A percentile compares a stretch with the other conserved stretches of the same genome.
These are phyloP conservation scores for Cyberlindnera mississippiensis DNA, from an alignment of 805 yeast genomes.

Conservation along the genomic window DNA sequence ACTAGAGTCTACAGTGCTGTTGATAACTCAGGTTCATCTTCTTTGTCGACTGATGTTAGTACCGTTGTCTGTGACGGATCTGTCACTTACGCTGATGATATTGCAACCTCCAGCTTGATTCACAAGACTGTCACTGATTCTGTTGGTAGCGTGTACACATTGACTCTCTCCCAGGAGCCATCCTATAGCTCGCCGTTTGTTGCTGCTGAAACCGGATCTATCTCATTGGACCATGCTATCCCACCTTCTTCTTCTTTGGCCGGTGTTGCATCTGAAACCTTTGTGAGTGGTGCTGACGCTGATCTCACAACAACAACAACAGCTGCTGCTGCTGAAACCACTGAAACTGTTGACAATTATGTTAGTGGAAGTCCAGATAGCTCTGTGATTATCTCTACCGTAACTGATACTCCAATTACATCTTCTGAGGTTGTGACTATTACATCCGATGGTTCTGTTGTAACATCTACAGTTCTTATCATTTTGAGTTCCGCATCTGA, in stretches of 20 bases:
- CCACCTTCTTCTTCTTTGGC: not conserved
- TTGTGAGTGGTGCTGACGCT: not conserved
- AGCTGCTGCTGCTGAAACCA: not conserved
- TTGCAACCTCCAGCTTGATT: constrained; percentile 7
- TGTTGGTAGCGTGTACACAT: constrained; percentile 7
- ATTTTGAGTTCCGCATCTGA: too few species aligned
- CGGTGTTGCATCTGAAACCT: not conserved
- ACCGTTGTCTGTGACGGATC: constrained; percentile 13
- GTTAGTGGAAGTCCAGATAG: too few species aligned
- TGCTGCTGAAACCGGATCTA: not conserved
- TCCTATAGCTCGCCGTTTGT: not conserved
- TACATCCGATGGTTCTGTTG: not conserved
- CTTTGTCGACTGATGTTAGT: constrained; percentile 5
- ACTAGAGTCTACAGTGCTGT: constrained; percentile 11
- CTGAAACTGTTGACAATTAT: not conserved
- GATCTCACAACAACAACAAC: not conserved
- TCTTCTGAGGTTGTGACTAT: not conserved
- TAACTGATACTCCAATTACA: not conserved
- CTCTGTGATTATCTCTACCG: not conserved
- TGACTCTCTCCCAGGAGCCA: constrained; percentile 4
- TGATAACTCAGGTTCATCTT: constrained; percentile 5
- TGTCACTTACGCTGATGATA: not conserved
- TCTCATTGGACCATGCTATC: not conserved
- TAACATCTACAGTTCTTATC: too few species aligned
- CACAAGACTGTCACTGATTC: constrained; percentile 12